Evolutionary conservation across 176 grass and related monocot species (phyloP).

Genomic region (Alopecurus myosuroides): DNA sequence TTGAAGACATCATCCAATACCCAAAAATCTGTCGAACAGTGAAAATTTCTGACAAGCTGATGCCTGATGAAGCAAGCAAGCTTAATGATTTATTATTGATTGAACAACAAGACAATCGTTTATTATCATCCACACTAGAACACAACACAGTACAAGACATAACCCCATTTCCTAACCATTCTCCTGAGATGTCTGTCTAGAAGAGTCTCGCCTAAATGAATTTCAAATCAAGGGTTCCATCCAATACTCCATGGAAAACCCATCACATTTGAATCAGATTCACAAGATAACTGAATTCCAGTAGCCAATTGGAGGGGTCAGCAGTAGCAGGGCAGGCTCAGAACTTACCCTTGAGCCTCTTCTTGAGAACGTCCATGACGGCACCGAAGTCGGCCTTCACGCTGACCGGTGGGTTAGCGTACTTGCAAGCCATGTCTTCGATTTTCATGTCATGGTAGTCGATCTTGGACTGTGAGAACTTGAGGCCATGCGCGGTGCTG

Average conservation of each 20-base stretch:
- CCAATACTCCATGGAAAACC: slow-evolving; percentile 1
- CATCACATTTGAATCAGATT: slow-evolving; percentile 12
- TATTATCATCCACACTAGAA: slow-evolving; percentile 25
- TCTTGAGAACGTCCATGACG: slow-evolving; percentile 88
- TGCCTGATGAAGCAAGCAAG: too few species aligned
- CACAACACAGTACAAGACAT: slow-evolving; percentile 21
- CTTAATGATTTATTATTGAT: too few species aligned
- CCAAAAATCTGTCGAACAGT: too few species aligned
- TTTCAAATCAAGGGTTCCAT: slow-evolving; percentile 14
- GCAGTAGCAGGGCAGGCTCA: slow-evolving; percentile 12
- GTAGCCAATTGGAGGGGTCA: background rate
- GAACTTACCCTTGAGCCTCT: slow-evolving; percentile 74
- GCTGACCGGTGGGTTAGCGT: slow-evolving; percentile 67
- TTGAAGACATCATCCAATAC: too few species aligned
- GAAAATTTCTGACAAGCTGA: too few species aligned
- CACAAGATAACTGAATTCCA: background rate
- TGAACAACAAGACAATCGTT: background rate
- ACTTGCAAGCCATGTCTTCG: slow-evolving; percentile 71
- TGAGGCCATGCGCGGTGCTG: slow-evolving; percentile 82
- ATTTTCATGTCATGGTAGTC: slow-evolving; percentile 82
- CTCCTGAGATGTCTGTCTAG: too few species aligned
- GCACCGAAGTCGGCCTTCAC: slow-evolving; percentile 89
- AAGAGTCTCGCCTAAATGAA: background rate
- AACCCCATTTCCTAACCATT: background rate
- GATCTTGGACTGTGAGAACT: slow-evolving; percentile 91